Evolutionary conservation across 208 protist species (phyloP).

Genomic region (Crithidia fasciculata): DNA sequence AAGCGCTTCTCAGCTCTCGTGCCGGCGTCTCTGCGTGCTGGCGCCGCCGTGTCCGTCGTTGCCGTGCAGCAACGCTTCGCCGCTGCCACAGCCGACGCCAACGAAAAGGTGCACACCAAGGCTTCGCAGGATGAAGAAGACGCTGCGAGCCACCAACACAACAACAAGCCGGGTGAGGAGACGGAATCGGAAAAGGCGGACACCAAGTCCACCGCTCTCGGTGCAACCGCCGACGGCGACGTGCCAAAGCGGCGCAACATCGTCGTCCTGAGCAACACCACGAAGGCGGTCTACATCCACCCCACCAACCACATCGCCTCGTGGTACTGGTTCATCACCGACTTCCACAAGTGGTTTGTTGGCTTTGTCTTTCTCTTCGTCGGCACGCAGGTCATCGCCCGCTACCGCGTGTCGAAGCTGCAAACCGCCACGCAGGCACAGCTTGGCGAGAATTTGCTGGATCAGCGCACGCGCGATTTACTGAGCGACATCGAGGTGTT

Average conservation of each 20-base stretch:
- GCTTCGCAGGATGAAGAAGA: conserved; percentile 6
- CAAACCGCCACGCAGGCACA: conserved; percentile 82
- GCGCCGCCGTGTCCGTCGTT: neutral
- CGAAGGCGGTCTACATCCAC: conserved; percentile 89
- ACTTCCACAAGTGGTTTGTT: conserved; percentile 89
- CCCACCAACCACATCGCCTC: conserved; percentile 85
- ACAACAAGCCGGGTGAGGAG: neutral
- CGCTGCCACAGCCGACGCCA: conserved; percentile 16
- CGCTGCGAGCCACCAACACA: neutral
- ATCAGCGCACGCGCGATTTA: conserved; percentile 83
- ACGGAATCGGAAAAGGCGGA: neutral
- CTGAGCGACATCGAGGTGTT: conserved; percentile 85
- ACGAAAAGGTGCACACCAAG: conserved; percentile 8
- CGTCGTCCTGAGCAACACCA: conserved; percentile 82
- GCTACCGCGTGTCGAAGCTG: conserved; percentile 78
- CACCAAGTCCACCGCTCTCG: conserved; percentile 31
- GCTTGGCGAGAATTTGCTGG: conserved; percentile 86
- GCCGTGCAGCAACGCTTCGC: conserved; percentile 14
- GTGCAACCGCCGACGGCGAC: conserved; percentile 39
- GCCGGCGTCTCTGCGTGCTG: neutral
- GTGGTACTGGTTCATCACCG: conserved; percentile 90
- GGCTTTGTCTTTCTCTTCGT: conserved; percentile 81
- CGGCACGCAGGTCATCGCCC: conserved; percentile 77
- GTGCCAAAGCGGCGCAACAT: conserved; percentile 75
- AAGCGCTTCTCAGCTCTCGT: conserved; percentile 21